Evolutionary conservation across 257 asterid species (phyloP).

Genomic region (Leptodermis oblonga): DNA sequence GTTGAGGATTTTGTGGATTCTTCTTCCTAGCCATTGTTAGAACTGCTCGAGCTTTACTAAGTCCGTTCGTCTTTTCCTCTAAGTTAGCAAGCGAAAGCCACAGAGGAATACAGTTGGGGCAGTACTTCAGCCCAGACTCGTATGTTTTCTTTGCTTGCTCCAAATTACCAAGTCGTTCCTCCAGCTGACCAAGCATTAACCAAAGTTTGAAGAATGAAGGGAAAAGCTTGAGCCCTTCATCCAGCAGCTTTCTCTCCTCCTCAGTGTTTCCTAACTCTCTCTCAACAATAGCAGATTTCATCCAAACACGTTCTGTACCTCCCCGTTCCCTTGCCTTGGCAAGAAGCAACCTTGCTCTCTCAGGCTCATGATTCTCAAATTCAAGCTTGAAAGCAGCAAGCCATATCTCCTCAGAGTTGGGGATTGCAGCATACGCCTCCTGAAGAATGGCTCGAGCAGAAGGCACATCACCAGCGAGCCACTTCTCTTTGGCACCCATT

Average conservation of each 20-base stretch:
- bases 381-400: constrained; percentile 98
- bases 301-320: constrained; percentile 93
- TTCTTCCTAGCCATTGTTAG: constrained; percentile 77
- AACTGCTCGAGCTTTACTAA: constrained; percentile 80
- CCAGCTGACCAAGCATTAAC: constrained; percentile 91
- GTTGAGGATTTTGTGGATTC: constrained; percentile 72
- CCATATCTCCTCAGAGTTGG: constrained; percentile 95
- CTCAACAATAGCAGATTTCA: constrained; percentile 94
- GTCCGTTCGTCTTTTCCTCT: constrained; percentile 67
- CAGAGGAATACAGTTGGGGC: constrained; percentile 59
- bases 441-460: constrained; percentile 89
- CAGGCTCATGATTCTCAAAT: constrained; percentile 92
- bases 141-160: constrained; percentile 59
- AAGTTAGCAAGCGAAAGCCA: constrained; percentile 86
- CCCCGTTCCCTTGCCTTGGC: constrained; percentile 92
- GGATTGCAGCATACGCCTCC: constrained; percentile 97
- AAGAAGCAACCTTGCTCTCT: constrained; percentile 82
- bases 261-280: constrained; percentile 73
- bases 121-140: constrained; percentile 64
- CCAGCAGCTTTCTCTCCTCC: constrained; percentile 71
- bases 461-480: constrained; percentile 98
- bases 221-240: constrained; percentile 68
- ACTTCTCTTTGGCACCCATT: constrained; percentile 97
- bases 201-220: constrained; percentile 82
- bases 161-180: constrained; percentile 64